These are phyloP conservation scores for Aspergillus viridinutans DNA, from an alignment of 2,329 filamentous ascomycete genomes.

Conservation along the genomic window DNA sequence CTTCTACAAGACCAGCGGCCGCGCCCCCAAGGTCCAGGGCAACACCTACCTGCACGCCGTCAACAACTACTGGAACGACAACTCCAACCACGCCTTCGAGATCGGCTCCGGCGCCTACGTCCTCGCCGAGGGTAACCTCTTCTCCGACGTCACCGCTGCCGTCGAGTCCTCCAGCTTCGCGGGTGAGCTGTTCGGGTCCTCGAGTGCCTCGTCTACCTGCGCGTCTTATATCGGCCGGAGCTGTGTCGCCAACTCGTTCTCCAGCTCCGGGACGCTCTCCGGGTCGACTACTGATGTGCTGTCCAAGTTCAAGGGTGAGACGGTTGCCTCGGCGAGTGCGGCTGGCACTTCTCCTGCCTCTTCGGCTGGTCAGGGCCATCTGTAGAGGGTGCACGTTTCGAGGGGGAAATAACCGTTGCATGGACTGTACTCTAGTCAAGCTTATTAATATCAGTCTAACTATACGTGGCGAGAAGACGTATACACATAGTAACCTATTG, in stretches of 20 bases:
- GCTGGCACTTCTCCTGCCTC: conserved; percentile 32
- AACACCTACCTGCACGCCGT: conserved; percentile 55
- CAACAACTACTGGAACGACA: conserved; percentile 60
- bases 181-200: conserved; percentile 39
- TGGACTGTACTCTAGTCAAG: neutral
- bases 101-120: conserved; percentile 42
- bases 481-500: too few relatives aligned
- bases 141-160: conserved; percentile 51
- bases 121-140: conserved; percentile 56
- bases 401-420: neutral
- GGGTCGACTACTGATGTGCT: conserved; percentile 48
- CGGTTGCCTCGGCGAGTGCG: conserved; percentile 45
- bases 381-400: conserved; percentile 21
- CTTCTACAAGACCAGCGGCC: conserved; percentile 57
- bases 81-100: conserved; percentile 56
- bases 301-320: conserved; percentile 50
- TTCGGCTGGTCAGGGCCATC: conserved; percentile 45
- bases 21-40: conserved; percentile 53
- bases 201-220: conserved; percentile 42
- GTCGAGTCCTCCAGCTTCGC: conserved; percentile 35
- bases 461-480: neutral
- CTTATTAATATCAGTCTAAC: neutral
- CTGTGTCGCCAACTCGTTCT: conserved; percentile 51
- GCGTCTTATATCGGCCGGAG: conserved; percentile 44
- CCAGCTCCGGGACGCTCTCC: conserved; percentile 30